Evolutionary conservation across 2,329 filamentous ascomycete genomes (phyloP).

Genomic region (Aspergillus fumigatiaffinis): DNA sequence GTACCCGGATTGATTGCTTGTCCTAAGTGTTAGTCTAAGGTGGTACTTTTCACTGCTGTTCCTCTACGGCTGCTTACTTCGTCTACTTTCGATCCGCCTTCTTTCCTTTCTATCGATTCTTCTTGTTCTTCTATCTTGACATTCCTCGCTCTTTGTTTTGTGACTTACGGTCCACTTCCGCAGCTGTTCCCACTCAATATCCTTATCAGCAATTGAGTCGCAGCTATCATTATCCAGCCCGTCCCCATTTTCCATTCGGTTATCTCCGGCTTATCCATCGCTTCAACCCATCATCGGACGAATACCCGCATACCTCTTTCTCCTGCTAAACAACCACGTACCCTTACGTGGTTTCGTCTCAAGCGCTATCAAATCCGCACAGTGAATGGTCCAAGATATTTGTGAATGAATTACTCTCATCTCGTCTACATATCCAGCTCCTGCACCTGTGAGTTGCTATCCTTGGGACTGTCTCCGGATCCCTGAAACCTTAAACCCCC

Average conservation of each 20-base stretch:
- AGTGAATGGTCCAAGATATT: neutral
- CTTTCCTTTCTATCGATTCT: conserved; percentile 5
- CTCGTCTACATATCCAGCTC: neutral
- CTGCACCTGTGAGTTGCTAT: conserved; percentile 6
- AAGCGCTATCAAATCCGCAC: neutral
- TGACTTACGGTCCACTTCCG: neutral
- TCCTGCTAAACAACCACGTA: neutral
- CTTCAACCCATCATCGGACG: conserved; percentile 10
- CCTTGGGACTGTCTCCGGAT: conserved; percentile 8
- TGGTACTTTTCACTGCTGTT: neutral
- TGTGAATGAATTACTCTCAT: neutral
- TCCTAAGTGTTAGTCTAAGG: neutral
- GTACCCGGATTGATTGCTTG: neutral
- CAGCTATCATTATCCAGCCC: neutral
- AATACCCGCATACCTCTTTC: neutral
- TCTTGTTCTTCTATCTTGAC: conserved; percentile 1
- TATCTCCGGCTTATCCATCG: conserved; percentile 28
- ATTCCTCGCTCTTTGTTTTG: neutral
- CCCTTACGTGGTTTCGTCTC: neutral
- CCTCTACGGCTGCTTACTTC: neutral
- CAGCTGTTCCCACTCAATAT: neutral
- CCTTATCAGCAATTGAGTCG: conserved; percentile 25
- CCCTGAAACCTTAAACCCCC: conserved; percentile 11
- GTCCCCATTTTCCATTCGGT: conserved; percentile 15
- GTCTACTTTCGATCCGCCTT: neutral